Percentiles rank a stretch among this genome's conserved stretches.
Evolutionary conservation across 495 filamentous ascomycete species (phyloP).

Genomic region (Hyaloscypha variabilis): DNA sequence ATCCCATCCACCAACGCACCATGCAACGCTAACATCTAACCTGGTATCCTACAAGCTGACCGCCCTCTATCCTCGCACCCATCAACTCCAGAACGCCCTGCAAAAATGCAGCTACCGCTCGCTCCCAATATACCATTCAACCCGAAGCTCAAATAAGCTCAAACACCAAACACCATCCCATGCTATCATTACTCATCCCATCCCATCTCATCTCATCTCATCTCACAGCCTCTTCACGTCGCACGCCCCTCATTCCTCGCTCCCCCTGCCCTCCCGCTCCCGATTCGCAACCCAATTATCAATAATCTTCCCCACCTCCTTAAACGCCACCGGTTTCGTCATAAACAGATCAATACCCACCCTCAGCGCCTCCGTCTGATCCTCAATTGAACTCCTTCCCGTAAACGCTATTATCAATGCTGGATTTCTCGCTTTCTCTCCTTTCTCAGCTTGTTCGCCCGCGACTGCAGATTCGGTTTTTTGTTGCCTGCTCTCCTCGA

Average conservation of each 20-base stretch:
- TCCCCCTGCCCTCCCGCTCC: constrained; percentile 8
- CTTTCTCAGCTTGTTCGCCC: not conserved
- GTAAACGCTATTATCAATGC: constrained; percentile 66
- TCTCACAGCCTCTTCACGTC: too few relatives aligned
- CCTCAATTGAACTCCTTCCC: constrained; percentile 62
- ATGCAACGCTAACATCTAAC: too few relatives aligned
- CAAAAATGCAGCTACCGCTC: too few relatives aligned
- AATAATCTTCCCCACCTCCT: constrained; percentile 32
- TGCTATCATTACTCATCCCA: too few relatives aligned
- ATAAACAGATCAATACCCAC: constrained; percentile 74
- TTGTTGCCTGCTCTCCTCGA: constrained; percentile 48
- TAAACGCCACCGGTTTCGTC: constrained; percentile 64
- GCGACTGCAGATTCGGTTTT: not conserved
- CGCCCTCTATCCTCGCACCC: too few relatives aligned
- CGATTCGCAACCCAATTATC: constrained; percentile 35
- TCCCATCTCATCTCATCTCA: not conserved
- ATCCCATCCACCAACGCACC: too few relatives aligned
- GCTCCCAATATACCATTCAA: too few relatives aligned
- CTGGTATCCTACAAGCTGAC: too few relatives aligned
- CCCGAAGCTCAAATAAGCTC: too few relatives aligned
- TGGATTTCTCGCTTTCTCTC: constrained; percentile 2
- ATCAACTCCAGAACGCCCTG: too few relatives aligned
- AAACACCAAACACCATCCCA: too few relatives aligned
- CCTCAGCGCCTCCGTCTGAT: constrained; percentile 66
- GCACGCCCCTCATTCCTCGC: not conserved